Base-by-base conservation (phyloP, 2,329 filamentous ascomycete species). In the Dendryphion nanum region DNA sequence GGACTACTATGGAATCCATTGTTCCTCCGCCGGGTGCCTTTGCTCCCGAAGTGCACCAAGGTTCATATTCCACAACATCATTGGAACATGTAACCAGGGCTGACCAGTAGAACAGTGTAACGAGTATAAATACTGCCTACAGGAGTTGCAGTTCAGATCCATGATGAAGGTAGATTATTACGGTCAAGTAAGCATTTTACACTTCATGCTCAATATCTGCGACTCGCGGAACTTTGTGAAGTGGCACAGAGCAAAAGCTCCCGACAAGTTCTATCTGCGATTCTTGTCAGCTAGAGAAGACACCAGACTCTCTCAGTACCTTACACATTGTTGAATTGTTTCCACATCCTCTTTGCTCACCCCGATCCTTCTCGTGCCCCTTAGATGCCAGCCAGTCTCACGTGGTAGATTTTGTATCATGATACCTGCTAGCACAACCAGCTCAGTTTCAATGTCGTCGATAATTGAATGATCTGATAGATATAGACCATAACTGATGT, bases 401-500 rank as follows among this genome's bases (percentile, higher is more conserved):
- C 64, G 59, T 0, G 59, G 60, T 14, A 81, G 52, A 40, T 81
- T 80, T 51, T 81, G 78, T 5, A 75, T 75, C 73, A 80, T 76
- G 39, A 82, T 80, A 1, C 71, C 74, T 3, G 69, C 61, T 3
- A 80, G 57, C 1, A 77, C 74, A 1, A 77, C 70, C 6, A 81
- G 57, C 48, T 81, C 73, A 1, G 78, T 79, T 33, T 79, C 77
- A 3, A 77, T 41, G 7, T 74, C 73, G 14, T 72, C 72, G 3
- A 81, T 57, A 7, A 81, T 73, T 45, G 67, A 71, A 18, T 77
- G 72, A 53, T 81, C 77, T 7, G 72, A 74, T 1, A 82, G 68
- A 46, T 75, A 81, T 8, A 81, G 61, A 0, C 78, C 78, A 42
- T 81, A 81, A 0, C 75, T 79, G 41, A 82, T 79, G 37, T 79